Conservation (phyloP, 139 green algal species). For the Dunaliella primolecta region DNA sequence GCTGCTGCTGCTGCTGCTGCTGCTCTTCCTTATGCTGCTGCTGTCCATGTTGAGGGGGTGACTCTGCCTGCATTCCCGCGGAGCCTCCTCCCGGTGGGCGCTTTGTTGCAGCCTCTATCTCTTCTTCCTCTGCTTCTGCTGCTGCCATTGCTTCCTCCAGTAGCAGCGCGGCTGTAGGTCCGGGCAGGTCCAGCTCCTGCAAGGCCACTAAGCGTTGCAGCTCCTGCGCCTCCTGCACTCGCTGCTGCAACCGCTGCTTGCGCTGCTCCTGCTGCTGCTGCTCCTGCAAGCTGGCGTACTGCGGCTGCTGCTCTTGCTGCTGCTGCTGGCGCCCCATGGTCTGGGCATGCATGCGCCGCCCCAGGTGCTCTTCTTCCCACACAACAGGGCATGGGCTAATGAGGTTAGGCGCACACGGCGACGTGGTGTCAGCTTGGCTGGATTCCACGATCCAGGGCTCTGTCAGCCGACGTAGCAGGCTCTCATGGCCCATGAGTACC, state of each 20-base stretch:
- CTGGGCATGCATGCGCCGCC: not conserved
- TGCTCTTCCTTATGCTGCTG: not conserved
- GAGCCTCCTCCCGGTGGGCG: not conserved
- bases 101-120: not conserved
- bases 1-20: not conserved
- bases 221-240: not conserved
- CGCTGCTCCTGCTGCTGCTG: conserved; percentile 4
- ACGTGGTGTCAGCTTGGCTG: not conserved
- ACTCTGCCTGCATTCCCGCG: not conserved
- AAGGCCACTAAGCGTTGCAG: not conserved
- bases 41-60: not conserved
- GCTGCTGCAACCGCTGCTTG: not conserved
- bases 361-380: not conserved
- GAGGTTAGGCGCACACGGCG: not conserved
- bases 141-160: not conserved
- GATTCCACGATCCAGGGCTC: not conserved
- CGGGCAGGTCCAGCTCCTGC: not conserved
- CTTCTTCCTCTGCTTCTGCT: not conserved
- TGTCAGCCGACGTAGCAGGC: not conserved
- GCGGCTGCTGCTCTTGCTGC: not conserved
- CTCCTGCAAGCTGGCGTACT: not conserved
- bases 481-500: not conserved
- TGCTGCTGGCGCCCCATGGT: not conserved
- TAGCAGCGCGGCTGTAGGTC: not conserved
- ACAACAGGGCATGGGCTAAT: not conserved